Evolutionary conservation across 345 rosid species (phyloP).

Genomic region (Toxicodendron radicans): DNA sequence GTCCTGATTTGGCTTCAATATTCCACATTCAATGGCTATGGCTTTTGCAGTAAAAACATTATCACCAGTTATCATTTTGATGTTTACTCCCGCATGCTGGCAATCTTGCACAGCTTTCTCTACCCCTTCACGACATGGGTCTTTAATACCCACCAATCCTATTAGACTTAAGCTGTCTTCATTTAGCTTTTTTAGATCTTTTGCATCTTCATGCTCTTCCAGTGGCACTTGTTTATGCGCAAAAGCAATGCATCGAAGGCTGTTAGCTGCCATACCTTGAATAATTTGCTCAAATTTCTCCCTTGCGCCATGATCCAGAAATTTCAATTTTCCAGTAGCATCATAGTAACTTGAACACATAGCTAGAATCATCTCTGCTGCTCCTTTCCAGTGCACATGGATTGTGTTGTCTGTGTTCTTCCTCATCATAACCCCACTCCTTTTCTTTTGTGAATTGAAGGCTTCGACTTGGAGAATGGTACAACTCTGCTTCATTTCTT

Average conservation of each 20-base stretch:
- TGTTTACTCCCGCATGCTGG: constrained; percentile 60
- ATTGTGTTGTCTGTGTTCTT: constrained; percentile 35
- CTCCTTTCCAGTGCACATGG: constrained; percentile 80
- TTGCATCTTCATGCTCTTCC: constrained; percentile 14
- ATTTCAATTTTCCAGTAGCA: constrained; percentile 39
- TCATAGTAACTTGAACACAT: constrained; percentile 62
- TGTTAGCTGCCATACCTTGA: constrained; percentile 62
- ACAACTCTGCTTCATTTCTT: constrained; percentile 30
- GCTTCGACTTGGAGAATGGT: constrained; percentile 57
- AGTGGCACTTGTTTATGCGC: constrained; percentile 44
- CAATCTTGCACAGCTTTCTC: constrained; percentile 64
- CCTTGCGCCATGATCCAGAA: constrained; percentile 35
- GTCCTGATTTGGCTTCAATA: constrained; percentile 41
- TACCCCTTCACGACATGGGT: constrained; percentile 68
- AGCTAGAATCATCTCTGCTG: constrained; percentile 71
- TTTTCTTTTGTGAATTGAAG: constrained; percentile 67
- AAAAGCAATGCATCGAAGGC: constrained; percentile 75
- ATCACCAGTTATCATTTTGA: constrained; percentile 86
- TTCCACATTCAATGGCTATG: constrained; percentile 75
- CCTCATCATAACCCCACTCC: constrained; percentile 55
- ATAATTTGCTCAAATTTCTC: constrained; percentile 44
- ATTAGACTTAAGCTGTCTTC: constrained; percentile 49
- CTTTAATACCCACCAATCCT: constrained; percentile 76
- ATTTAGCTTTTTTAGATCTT: constrained; percentile 28
- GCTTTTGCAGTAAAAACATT: constrained; percentile 78